A percentile compares a stretch with the other conserved stretches of the same genome.
These are phyloP conservation scores for Ulota crispa DNA, from an alignment of 225 moss, liverwort and hornwort genomes.

Conservation along the genomic window DNA sequence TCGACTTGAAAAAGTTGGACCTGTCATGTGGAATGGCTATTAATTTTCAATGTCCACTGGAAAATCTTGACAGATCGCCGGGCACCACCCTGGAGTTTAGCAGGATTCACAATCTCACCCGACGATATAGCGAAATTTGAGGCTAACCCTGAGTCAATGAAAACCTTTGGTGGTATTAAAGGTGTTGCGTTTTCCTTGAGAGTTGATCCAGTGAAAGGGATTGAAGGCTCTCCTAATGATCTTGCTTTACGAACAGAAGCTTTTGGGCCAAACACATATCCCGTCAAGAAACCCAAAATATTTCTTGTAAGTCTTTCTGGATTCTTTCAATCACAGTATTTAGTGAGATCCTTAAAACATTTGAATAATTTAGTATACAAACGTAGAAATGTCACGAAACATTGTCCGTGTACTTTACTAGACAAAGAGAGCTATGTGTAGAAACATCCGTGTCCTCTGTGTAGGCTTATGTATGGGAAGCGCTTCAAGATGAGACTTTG, in stretches of 20 bases:
- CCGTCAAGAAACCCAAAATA: slow-evolving; percentile 71
- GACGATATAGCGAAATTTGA: slow-evolving; percentile 76
- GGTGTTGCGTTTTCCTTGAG: slow-evolving; percentile 60
- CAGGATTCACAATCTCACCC: slow-evolving; percentile 67
- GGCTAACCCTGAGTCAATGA: slow-evolving; percentile 61
- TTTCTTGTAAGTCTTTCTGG: slow-evolving; percentile 53
- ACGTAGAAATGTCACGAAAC: background rate
- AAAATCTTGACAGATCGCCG: slow-evolving; percentile 23
- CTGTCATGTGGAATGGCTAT: background rate
- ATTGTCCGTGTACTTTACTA: background rate
- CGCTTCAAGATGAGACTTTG: slow-evolving; percentile 85
- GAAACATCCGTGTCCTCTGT: slow-evolving; percentile 2
- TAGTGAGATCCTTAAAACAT: background rate
- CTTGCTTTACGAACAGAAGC: slow-evolving; percentile 51
- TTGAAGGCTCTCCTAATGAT: slow-evolving; percentile 53
- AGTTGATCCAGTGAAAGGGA: slow-evolving; percentile 60
- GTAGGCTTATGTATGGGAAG: slow-evolving; percentile 84
- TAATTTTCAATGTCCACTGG: slow-evolving; percentile 11
- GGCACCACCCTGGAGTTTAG: slow-evolving; percentile 59
- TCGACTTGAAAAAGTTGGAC: background rate
- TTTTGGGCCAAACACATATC: slow-evolving; percentile 89
- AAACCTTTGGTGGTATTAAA: slow-evolving; percentile 56
- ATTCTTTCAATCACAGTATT: background rate
- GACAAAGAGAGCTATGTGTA: background rate
- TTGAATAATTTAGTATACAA: background rate